Percentiles rank a stretch among this genome's conserved stretches.
phyloP scores from a whole-genome alignment of 2,329 filamentous ascomycete genomes.

The Cordyceps tenuipes region DNA sequence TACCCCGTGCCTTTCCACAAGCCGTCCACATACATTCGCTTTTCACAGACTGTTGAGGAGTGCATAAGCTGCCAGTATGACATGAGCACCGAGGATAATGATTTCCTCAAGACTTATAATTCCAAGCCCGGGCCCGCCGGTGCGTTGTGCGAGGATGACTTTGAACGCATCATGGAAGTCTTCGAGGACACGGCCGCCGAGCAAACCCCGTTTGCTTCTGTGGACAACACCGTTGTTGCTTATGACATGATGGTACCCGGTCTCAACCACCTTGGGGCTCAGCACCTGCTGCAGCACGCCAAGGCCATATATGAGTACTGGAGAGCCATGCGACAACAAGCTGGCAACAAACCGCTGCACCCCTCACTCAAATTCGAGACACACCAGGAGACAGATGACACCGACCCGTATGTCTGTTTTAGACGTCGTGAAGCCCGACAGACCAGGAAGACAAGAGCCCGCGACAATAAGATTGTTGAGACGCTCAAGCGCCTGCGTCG shows the following conservation, averaged over 20 bases:
- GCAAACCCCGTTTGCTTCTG: conserved; percentile 79
- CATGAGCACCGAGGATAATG: conserved; percentile 85
- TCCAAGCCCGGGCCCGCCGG: conserved; percentile 55
- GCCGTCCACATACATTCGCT: conserved; percentile 90
- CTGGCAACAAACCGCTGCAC: conserved; percentile 65
- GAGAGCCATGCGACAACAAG: conserved; percentile 60
- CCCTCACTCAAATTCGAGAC: conserved; percentile 86
- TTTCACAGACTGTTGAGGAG: conserved; percentile 96
- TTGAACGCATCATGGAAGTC: conserved; percentile 89
- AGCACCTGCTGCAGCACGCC: conserved; percentile 48
- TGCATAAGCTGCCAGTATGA: conserved; percentile 86
- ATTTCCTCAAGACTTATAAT: conserved; percentile 78
- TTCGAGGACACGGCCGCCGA: conserved; percentile 81
- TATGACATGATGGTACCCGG: conserved; percentile 69
- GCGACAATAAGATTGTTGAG: conserved; percentile 89
- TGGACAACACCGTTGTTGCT: conserved; percentile 78
- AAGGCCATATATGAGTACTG: conserved; percentile 86
- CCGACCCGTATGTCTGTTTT: conserved; percentile 97
- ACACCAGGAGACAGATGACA: conserved; percentile 87
- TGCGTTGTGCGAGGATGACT: conserved; percentile 78
- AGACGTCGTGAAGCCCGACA: conserved; percentile 87
- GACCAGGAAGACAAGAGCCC: conserved; percentile 86
- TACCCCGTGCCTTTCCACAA: conserved; percentile 74
- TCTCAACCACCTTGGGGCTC: conserved; percentile 43
- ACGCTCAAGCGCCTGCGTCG: conserved; percentile 86